Evolutionary conservation across 2,329 filamentous ascomycete species (phyloP), one percentile per base, ranked within the genome.

Genomic region (Purpureocillium takamizusanense): DNA sequence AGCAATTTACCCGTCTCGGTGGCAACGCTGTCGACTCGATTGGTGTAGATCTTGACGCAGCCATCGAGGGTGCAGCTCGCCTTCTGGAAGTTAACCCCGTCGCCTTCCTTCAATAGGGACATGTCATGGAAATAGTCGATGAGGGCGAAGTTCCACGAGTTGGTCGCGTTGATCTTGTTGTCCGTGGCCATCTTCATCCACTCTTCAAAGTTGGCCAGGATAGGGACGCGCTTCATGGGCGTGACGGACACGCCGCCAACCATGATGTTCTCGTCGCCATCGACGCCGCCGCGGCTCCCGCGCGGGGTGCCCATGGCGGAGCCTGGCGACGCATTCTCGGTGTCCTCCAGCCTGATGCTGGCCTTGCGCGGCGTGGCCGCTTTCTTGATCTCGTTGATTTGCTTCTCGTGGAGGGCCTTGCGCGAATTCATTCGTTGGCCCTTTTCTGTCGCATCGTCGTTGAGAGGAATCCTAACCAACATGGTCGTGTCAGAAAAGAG

Each of bases 111-210:
- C 35, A 98, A 70, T 32, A 98, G 68, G 2, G 88, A 95, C 92
- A 98, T 97, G 55, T 98, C 92, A 61, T 98, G 90, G 55, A 98
- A 98, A 64, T 98, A 98, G 62, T 98, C 92, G 57, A 98, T 98
- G 14, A 98, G 76, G n/a, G 92, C 92, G 65, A 98, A 97, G 61
- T 97, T 97, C 92, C 92, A 98, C 23, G 89, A 95, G 62, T 98
- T 98, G 42, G 83, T 80, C 35, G 92, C 90, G 59, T 97, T 98
- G 71, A 98, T 98, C 64, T 92, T 92, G 67, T 98, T 98, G 67
- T 98, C 92, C 13, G 92, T 97, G 2, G 92, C 92, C 88, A 98
- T 94, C 72, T 97, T 98, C 88, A 98, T 97, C 92, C 90, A 97
- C 60, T 98, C 92, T 61, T 98, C 92, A 53, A 97, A 98, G 63